Evolutionary conservation across 768 basidiomycete genomes (phyloP).

Genomic region (Candolleomyces aberdarensis): DNA sequence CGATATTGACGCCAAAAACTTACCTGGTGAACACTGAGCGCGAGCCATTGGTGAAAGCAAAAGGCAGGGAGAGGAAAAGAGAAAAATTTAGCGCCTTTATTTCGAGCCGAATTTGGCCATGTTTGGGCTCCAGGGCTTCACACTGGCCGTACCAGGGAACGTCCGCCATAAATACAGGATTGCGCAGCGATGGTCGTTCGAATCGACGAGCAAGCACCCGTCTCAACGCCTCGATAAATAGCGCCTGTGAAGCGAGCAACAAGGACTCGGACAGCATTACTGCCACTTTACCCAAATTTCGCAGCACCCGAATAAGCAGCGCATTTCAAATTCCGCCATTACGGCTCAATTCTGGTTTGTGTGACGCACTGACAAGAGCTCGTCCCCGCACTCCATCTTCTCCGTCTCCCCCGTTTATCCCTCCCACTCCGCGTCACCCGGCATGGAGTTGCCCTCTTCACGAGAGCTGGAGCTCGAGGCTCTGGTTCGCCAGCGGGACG

Average conservation of each 20-base stretch:
- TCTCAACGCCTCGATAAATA: too few species aligned
- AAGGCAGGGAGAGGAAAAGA: neutral
- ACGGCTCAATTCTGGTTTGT: neutral
- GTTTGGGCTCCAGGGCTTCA: neutral
- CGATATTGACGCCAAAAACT: slow-evolving; percentile 10
- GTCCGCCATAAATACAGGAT: neutral
- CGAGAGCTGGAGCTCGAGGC: slow-evolving; percentile 83
- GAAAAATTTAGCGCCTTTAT: neutral
- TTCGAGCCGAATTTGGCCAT: neutral
- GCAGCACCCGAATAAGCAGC: neutral
- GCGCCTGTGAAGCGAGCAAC: neutral
- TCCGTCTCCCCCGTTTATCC: slow-evolving; percentile 8
- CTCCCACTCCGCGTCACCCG: slow-evolving; percentile 6
- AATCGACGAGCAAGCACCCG: neutral
- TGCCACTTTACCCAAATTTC: neutral
- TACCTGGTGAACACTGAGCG: slow-evolving; percentile 15
- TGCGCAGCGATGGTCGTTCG: neutral
- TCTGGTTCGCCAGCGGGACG: slow-evolving; percentile 71
- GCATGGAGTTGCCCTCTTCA: slow-evolving; percentile 69
- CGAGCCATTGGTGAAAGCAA: neutral
- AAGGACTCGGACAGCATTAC: neutral
- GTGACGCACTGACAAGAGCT: slow-evolving; percentile 1
- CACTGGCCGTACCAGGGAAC: neutral
- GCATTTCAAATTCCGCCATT: slow-evolving; percentile 7
- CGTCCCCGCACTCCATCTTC: neutral